Conservation (phyloP, 148 eudicot species). For the Heliamphora exappendiculata region DNA sequence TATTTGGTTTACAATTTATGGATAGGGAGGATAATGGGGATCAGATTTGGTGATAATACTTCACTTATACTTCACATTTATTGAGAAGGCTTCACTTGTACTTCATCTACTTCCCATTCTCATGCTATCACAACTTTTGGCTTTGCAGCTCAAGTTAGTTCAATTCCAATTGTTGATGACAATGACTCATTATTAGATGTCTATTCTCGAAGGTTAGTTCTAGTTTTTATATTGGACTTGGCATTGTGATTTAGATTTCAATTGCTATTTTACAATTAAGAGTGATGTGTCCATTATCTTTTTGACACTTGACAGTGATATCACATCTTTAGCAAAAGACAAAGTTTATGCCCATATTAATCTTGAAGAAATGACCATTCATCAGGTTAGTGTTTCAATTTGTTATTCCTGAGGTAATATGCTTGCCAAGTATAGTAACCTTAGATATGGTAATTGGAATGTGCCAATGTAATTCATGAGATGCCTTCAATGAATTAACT, state of each 20-base stretch:
- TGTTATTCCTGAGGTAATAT: not conserved
- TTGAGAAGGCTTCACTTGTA: not conserved
- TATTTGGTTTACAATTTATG: not conserved
- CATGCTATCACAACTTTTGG: not conserved
- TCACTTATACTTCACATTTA: not conserved
- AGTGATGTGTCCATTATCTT: slow-evolving; percentile 3
- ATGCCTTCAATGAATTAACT: no score
- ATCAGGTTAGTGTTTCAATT: slow-evolving; percentile 32
- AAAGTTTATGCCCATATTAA: slow-evolving; percentile 49
- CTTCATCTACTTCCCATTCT: not conserved
- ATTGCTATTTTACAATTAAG: not conserved
- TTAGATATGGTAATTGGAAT: not conserved
- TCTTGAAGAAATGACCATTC: slow-evolving; percentile 53
- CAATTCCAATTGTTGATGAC: slow-evolving; percentile 65
- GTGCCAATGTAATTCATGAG: not conserved
- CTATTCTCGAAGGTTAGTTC: slow-evolving; percentile 54
- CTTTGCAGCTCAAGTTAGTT: slow-evolving; percentile 62
- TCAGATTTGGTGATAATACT: not conserved
- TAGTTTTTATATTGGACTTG: not conserved
- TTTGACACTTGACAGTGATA: slow-evolving; percentile 46
- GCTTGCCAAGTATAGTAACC: not conserved
- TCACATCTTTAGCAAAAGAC: slow-evolving; percentile 62
- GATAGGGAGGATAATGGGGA: not conserved
- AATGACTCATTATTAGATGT: slow-evolving; percentile 51
- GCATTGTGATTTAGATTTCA: not conserved